phyloP scores from a whole-genome alignment of 176 grass and related monocot genomes.

The Otatea glauca region DNA sequence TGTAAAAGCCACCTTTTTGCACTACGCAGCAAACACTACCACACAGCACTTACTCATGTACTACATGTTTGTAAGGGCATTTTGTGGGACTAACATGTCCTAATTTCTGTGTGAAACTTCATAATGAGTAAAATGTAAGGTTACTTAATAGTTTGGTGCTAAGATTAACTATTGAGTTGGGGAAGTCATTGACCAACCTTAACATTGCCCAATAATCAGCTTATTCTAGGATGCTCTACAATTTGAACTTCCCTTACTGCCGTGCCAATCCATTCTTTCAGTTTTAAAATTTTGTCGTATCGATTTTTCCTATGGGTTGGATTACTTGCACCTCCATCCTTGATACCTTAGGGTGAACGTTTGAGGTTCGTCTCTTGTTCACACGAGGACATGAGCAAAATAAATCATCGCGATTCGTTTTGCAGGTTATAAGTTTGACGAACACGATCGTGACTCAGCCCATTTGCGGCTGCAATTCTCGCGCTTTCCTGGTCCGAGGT shows the following conservation, averaged over 20 bases:
- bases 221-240: slow-evolving; percentile 6
- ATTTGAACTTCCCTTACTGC: not conserved
- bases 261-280: not conserved
- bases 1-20: not conserved
- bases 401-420: slow-evolving; percentile 84
- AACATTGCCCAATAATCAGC: not conserved
- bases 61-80: not conserved
- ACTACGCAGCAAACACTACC: not conserved
- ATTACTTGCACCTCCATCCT: slow-evolving; percentile 41
- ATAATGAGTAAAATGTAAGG: not conserved
- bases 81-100: not conserved
- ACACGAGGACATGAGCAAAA: slow-evolving; percentile 48
- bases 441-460: slow-evolving; percentile 95
- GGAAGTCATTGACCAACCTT: not conserved
- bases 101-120: not conserved
- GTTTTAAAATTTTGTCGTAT: not conserved
- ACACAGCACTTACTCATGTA: not conserved
- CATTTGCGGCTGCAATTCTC: slow-evolving; percentile 97
- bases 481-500: slow-evolving; percentile 95
- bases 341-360: slow-evolving; percentile 4
- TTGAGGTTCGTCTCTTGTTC: slow-evolving; percentile 55
- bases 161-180: not conserved
- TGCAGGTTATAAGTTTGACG: slow-evolving; percentile 99
- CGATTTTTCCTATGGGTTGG: slow-evolving; percentile 7
- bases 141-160: not conserved